Percentiles rank a stretch among this genome's conserved stretches.
phyloP scores from a whole-genome alignment of 1,284 basidiomycete genomes.

The Sphaerobolus stellatus region DNA sequence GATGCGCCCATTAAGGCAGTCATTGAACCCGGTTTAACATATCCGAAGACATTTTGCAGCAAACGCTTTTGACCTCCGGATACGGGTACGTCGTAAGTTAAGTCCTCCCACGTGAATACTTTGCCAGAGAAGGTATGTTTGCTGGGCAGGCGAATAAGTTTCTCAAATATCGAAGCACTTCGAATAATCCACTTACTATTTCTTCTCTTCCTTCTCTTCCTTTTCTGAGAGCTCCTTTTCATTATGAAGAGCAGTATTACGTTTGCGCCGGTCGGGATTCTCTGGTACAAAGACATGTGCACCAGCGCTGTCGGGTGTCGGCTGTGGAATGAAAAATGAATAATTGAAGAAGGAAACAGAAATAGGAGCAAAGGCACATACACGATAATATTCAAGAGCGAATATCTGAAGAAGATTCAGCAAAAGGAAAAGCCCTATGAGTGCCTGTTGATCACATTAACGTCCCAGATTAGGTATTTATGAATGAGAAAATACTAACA shows the following conservation, averaged over 20 bases:
- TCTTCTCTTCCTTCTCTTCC: slow-evolving; percentile 34
- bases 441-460: slow-evolving; percentile 8
- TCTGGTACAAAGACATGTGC: slow-evolving; percentile 72
- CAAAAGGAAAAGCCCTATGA: slow-evolving; percentile 58
- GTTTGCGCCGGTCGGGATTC: slow-evolving; percentile 60
- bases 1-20: slow-evolving; percentile 60
- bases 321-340: slow-evolving; percentile 40
- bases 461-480: slow-evolving; percentile 38
- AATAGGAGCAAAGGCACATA: slow-evolving; percentile 40
- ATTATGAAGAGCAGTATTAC: slow-evolving; percentile 60
- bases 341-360: not conserved
- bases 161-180: slow-evolving; percentile 20
- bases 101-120: slow-evolving; percentile 63
- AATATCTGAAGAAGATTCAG: slow-evolving; percentile 67
- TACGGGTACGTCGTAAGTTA: slow-evolving; percentile 63
- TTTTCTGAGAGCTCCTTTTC: slow-evolving; percentile 30
- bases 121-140: slow-evolving; percentile 7
- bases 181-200: slow-evolving; percentile 21
- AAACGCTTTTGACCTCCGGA: slow-evolving; percentile 48
- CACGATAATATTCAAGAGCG: slow-evolving; percentile 62
- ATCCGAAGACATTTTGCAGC: slow-evolving; percentile 52
- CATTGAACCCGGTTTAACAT: slow-evolving; percentile 51
- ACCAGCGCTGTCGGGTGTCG: slow-evolving; percentile 48
- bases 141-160: too few species aligned
- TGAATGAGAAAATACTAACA: slow-evolving; percentile 14